A percentile compares a stretch with the other conserved stretches of the same genome.
Evolutionary conservation across 2,329 filamentous ascomycete genomes (phyloP).

Genomic region (Aspergillus bombycis): DNA sequence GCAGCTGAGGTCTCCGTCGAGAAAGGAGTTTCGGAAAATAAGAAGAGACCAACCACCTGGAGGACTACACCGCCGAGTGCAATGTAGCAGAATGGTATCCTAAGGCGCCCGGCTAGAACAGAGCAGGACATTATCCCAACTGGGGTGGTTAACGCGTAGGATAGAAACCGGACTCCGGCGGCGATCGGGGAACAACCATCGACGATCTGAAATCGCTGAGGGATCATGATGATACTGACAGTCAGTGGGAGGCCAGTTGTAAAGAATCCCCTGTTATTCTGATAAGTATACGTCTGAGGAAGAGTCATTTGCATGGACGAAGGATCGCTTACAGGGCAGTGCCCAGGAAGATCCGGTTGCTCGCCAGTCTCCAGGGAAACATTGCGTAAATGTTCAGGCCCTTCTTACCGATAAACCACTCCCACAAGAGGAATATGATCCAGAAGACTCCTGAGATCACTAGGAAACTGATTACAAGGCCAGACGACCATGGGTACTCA

Average conservation of each 20-base stretch:
- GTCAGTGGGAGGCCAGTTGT: slow-evolving; percentile 23
- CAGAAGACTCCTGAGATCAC: slow-evolving; percentile 46
- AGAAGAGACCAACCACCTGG: slow-evolving; percentile 21
- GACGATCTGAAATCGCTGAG: slow-evolving; percentile 28
- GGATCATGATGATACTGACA: slow-evolving; percentile 23
- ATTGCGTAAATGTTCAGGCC: slow-evolving; percentile 15
- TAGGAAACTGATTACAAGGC: slow-evolving; percentile 55
- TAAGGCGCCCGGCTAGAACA: slow-evolving; percentile 14
- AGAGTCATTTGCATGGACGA: neutral
- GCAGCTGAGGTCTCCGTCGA: slow-evolving; percentile 23
- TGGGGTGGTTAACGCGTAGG: slow-evolving; percentile 21
- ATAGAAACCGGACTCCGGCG: slow-evolving; percentile 25
- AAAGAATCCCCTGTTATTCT: slow-evolving; percentile 17
- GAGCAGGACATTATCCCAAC: slow-evolving; percentile 21
- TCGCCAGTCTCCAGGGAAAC: slow-evolving; percentile 20
- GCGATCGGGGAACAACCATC: slow-evolving; percentile 21
- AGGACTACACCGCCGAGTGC: slow-evolving; percentile 16
- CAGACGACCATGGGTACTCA: slow-evolving; percentile 56
- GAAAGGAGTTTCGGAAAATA: slow-evolving; percentile 16
- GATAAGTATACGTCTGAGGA: neutral
- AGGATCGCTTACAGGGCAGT: neutral
- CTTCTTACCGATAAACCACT: slow-evolving; percentile 14
- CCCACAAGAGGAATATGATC: slow-evolving; percentile 18
- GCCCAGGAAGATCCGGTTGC: slow-evolving; percentile 17
- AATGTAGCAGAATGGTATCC: slow-evolving; percentile 20